Evolutionary conservation across 768 basidiomycete species (phyloP).

Genomic region (Russula sp.): DNA sequence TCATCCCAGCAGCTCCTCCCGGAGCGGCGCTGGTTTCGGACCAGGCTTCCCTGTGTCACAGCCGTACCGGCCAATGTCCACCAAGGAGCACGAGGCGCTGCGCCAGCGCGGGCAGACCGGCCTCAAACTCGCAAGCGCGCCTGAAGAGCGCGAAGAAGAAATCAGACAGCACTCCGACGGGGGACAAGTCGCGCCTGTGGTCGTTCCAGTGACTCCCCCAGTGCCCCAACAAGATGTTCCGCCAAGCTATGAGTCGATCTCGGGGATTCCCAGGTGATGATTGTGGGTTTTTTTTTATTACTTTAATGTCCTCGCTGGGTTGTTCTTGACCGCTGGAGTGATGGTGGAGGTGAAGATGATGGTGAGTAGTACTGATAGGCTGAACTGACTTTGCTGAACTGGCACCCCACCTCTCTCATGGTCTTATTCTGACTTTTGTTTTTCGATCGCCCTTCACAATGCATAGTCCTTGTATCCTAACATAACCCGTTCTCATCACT

Average conservation of each 20-base stretch:
- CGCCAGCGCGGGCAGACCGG: constrained; percentile 11
- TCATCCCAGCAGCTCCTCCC: background rate
- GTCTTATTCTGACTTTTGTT: too few species aligned
- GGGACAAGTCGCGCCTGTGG: constrained; percentile 20
- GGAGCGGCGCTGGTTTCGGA: background rate
- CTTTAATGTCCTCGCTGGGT: too few species aligned
- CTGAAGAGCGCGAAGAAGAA: constrained; percentile 5
- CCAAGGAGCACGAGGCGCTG: constrained; percentile 30
- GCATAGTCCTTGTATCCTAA: too few species aligned
- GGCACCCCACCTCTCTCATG: too few species aligned
- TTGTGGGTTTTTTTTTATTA: background rate
- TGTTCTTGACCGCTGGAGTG: too few species aligned
- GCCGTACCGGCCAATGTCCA: constrained; percentile 15
- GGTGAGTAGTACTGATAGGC: too few species aligned
- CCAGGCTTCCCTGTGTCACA: constrained; percentile 5
- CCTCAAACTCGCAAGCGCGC: constrained; percentile 25
- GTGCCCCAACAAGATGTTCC: constrained; percentile 27
- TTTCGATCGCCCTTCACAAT: too few species aligned
- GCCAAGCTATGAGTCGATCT: constrained; percentile 32
- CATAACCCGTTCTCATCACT: too few species aligned
- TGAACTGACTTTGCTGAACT: too few species aligned
- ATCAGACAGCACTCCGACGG: constrained; percentile 31
- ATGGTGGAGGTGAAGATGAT: too few species aligned
- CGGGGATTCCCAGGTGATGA: constrained; percentile 13
- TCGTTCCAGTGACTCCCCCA: constrained; percentile 4